Evolutionary conservation across 495 filamentous ascomycete genomes (phyloP).

Genomic region (Podospora fimiseda): DNA sequence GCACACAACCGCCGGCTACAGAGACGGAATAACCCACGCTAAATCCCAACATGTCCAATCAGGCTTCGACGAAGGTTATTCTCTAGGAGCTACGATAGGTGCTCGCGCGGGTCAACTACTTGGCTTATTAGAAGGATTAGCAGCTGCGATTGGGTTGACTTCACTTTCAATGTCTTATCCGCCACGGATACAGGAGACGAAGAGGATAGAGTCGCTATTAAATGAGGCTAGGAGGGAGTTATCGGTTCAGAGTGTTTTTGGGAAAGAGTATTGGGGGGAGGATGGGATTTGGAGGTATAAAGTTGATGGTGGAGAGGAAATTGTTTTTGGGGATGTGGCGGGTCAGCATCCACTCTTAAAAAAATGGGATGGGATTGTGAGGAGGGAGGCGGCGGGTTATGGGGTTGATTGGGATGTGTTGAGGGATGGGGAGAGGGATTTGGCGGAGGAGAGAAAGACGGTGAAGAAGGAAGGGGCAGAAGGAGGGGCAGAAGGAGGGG

Average conservation of each 20-base stretch:
- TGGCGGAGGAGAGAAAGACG: conserved; percentile 6
- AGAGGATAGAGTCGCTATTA: conserved; percentile 34
- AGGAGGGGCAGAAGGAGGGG: conserved; percentile 1
- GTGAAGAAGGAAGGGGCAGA: background rate
- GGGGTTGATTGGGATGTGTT: conserved; percentile 33
- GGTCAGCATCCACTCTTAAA: conserved; percentile 52
- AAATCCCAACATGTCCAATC: conserved; percentile 66
- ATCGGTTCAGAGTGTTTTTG: conserved; percentile 56
- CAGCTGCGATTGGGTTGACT: conserved; percentile 9
- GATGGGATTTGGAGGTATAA: conserved; percentile 60
- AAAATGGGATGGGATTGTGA: conserved; percentile 47
- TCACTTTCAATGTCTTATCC: conserved; percentile 18
- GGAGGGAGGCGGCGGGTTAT: conserved; percentile 37
- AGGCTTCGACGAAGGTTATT: conserved; percentile 86
- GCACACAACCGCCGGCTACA: conserved; percentile 83
- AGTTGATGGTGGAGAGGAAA: conserved; percentile 27
- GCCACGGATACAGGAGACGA: conserved; percentile 10
- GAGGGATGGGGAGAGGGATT: conserved; percentile 16
- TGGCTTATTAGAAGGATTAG: conserved; percentile 64
- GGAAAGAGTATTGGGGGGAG: conserved; percentile 49
- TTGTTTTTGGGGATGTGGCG: conserved; percentile 41
- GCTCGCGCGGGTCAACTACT: conserved; percentile 62
- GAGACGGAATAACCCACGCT: conserved; percentile 69
- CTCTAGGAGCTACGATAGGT: conserved; percentile 71
- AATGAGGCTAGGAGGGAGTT: conserved; percentile 54